Evolutionary conservation across 345 rosid species (phyloP), one percentile per base, ranked within the genome.

Genomic region (Theobroma cacao): DNA sequence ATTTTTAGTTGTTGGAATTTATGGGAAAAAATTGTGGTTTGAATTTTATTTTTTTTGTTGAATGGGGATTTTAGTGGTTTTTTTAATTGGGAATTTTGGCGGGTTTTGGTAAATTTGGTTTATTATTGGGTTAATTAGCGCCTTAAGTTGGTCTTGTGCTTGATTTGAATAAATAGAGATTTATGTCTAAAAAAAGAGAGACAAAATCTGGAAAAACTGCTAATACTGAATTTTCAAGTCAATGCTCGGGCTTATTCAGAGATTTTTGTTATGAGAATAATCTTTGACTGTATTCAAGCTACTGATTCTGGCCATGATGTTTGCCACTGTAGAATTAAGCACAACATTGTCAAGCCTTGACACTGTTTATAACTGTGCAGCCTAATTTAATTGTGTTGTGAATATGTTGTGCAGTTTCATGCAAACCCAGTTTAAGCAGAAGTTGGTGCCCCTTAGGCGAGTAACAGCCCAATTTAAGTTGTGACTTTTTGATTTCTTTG

Each of bases 41-140:
- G 30, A 31, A 43, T 18, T 62, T 61, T 62, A 24, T 36, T 68
- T 76, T 68, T 48, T 52, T 9, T 40, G 30, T 72, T 47, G 72
- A 72, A 34, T 45, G 77, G 33, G 66, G 50, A 28, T 72, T 59
- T 79, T 5, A 76, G 14, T 55, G 14, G 64, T 72, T 38, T 56
- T 18, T 74, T 24, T 55, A 52, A 30, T 65, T 4, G 61, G 38
- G 48, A 76, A 71, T 72, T 77, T 52, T 34, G 71, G 59, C 61
- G 65, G 72, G 75, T 72, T 80, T 62, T 65, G 30, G 52, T 56
- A 31, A 3, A 26, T 31, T 18, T 58, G 56, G 74, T 69, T 60
- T 66, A 31, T n/a, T n/a, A 34, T 33, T 34, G 61, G 43, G 68
- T 60, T 18, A 34, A 34, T 50, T 77, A 6, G 28, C n/a, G 47